These are phyloP conservation scores for Amoeboaphelidium occidentale DNA, from an alignment of 371 early-diverging fungal genomes.

Conservation along the genomic window DNA sequence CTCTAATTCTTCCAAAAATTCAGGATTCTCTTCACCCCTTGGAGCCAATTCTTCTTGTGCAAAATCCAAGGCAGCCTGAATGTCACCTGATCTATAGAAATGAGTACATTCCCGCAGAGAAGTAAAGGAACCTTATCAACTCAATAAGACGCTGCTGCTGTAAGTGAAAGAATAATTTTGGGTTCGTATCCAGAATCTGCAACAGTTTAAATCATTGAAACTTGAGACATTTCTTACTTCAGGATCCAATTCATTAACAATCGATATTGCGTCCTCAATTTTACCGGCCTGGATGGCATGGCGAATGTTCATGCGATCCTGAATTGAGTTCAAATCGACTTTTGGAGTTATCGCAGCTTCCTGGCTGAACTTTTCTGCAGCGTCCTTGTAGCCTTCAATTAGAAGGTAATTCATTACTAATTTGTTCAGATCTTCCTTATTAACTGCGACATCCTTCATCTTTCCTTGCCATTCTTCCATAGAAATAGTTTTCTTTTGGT, in stretches of 20 bases:
- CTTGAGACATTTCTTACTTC: constrained; percentile 30
- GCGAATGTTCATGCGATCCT: constrained; percentile 79
- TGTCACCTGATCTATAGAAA: constrained; percentile 29
- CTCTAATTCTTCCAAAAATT: constrained; percentile 75
- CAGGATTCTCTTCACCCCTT: constrained; percentile 80
- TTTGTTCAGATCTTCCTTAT: constrained; percentile 59
- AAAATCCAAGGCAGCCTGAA: constrained; percentile 66
- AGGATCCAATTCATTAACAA: constrained; percentile 86
- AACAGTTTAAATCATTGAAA: background rate
- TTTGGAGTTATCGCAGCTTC: constrained; percentile 53
- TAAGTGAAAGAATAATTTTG: constrained; percentile 73
- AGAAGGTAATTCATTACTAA: constrained; percentile 92
- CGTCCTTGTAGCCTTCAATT: constrained; percentile 93
- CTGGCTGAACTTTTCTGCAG: constrained; percentile 71
- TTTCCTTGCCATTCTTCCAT: constrained; percentile 34
- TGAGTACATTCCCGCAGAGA: too few relatives aligned
- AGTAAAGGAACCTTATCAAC: constrained; percentile 30
- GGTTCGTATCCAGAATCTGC: constrained; percentile 80
- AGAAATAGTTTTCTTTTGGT: too few relatives aligned
- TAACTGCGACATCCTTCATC: constrained; percentile 27
- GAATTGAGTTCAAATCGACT: constrained; percentile 62
- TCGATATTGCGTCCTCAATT: constrained; percentile 73
- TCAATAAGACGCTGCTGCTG: constrained; percentile 91
- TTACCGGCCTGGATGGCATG: constrained; percentile 69
- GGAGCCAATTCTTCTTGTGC: constrained; percentile 92